A percentile compares a stretch with the other conserved stretches of the same genome.
These are phyloP conservation scores for Tricholoma sp. DNA, from an alignment of 768 basidiomycete species.

Conservation along the genomic window DNA sequence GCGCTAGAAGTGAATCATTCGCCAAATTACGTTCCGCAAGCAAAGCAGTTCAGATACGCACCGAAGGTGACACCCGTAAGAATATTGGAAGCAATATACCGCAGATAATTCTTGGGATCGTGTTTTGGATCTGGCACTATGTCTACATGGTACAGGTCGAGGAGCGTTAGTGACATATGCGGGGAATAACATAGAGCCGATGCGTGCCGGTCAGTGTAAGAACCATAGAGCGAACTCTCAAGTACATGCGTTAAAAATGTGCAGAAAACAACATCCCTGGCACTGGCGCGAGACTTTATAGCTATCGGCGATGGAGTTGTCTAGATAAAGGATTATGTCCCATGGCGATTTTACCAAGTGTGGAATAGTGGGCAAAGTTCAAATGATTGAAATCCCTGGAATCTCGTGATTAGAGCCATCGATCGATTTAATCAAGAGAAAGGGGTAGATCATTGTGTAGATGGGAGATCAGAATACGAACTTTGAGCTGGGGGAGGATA, in stretches of 20 bases:
- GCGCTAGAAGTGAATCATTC: constrained; percentile 14
- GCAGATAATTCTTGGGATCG: constrained; percentile 39
- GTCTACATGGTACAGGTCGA: neutral
- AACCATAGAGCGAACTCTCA: neutral
- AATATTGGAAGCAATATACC: constrained; percentile 51
- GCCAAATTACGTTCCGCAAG: neutral
- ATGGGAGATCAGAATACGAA: too few relatives aligned
- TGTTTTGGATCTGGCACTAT: neutral
- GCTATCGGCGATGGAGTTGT: too few relatives aligned
- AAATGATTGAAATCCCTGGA: neutral
- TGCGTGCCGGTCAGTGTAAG: neutral
- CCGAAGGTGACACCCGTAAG: constrained; percentile 47
- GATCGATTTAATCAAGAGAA: too few relatives aligned
- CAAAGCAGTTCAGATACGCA: too few relatives aligned
- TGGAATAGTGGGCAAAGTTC: too few relatives aligned
- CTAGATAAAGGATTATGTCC: neutral
- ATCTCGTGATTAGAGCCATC: neutral
- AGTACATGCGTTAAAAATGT: neutral
- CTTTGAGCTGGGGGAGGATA: too few relatives aligned
- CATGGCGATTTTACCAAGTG: neutral
- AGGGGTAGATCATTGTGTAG: too few relatives aligned
- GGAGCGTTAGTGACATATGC: neutral
- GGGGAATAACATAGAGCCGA: neutral
- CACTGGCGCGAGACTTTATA: too few relatives aligned
- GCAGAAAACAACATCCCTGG: too few relatives aligned